Evolutionary conservation across 306 rosid species (phyloP).

Genomic region (Quercus robur): DNA sequence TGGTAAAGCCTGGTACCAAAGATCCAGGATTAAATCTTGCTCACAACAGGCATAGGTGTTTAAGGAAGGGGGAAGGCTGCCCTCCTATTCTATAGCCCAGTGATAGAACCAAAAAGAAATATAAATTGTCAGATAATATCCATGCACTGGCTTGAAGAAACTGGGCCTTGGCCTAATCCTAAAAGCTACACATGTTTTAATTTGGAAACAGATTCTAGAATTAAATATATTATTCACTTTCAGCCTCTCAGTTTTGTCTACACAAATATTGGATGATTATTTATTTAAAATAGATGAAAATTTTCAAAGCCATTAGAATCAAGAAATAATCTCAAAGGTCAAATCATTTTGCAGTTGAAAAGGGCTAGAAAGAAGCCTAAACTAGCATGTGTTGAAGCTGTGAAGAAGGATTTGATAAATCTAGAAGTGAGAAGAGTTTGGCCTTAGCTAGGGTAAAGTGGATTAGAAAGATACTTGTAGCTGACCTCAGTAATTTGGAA

Average conservation of each 20-base stretch:
- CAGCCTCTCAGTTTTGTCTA: not conserved
- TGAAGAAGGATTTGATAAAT: not conserved
- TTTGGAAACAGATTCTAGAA: not conserved
- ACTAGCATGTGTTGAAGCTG: not conserved
- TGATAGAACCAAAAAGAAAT: too few relatives aligned
- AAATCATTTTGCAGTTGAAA: not conserved
- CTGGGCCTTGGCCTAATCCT: not conserved
- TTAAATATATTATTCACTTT: not conserved
- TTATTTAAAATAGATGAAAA: not conserved
- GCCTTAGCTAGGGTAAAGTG: not conserved
- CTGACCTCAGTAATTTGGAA: not conserved
- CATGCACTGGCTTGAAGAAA: not conserved
- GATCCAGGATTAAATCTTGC: too few relatives aligned
- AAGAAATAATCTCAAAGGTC: not conserved
- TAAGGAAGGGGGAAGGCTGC: too few relatives aligned
- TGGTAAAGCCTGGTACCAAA: too few relatives aligned
- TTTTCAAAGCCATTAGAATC: not conserved
- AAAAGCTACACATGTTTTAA: not conserved
- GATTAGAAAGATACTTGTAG: not conserved
- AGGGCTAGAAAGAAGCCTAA: not conserved
- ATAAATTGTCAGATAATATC: not conserved
- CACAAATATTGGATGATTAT: not conserved
- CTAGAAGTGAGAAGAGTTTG: not conserved
- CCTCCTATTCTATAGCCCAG: too few relatives aligned
- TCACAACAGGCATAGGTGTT: too few relatives aligned